These are phyloP conservation scores for Entoloma clypeatum DNA, from an alignment of 1,284 basidiomycete species.

Conservation along the genomic window DNA sequence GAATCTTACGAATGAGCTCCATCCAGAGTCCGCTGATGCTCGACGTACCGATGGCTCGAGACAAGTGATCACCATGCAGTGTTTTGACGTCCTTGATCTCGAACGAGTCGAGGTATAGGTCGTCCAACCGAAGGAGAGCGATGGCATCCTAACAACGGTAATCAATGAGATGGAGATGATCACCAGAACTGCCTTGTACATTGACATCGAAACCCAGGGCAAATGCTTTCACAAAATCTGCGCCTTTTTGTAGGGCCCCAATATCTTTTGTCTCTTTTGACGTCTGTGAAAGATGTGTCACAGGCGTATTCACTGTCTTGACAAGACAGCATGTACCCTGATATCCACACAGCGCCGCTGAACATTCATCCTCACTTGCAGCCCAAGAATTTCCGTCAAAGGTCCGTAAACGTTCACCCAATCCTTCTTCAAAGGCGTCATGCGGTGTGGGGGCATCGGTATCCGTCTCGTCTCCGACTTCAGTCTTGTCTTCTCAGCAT, in stretches of 20 bases:
- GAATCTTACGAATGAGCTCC: slow-evolving; percentile 12
- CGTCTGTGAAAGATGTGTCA: slow-evolving; percentile 52
- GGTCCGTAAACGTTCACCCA: slow-evolving; percentile 98
- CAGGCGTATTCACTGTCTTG: neutral
- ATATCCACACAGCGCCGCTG: slow-evolving; percentile 87
- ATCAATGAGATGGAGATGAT: slow-evolving; percentile 7
- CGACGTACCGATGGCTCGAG: slow-evolving; percentile 88
- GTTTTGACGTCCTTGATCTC: slow-evolving; percentile 99
- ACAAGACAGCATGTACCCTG: slow-evolving; percentile 55
- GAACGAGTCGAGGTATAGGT: slow-evolving; percentile 96
- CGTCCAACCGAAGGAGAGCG: slow-evolving; percentile 91
- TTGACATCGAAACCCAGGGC: slow-evolving; percentile 93
- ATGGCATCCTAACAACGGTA: slow-evolving; percentile 75
- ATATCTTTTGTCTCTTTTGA: slow-evolving; percentile 92
- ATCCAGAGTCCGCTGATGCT: too few relatives aligned
- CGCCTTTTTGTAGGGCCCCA: slow-evolving; percentile 94
- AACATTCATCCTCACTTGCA: slow-evolving; percentile 97
- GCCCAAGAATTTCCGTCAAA: slow-evolving; percentile 87
- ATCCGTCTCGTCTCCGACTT: slow-evolving; percentile 83
- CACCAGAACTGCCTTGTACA: slow-evolving; percentile 42
- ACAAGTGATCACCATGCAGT: slow-evolving; percentile 93
- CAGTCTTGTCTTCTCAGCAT: slow-evolving; percentile 49
- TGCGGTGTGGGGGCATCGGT: slow-evolving; percentile 92
- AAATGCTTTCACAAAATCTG: slow-evolving; percentile 96
- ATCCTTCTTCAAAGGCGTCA: slow-evolving; percentile 96